phyloP scores from a whole-genome alignment of 352 stramenopile genomes.

The Phytopythium vexans region DNA sequence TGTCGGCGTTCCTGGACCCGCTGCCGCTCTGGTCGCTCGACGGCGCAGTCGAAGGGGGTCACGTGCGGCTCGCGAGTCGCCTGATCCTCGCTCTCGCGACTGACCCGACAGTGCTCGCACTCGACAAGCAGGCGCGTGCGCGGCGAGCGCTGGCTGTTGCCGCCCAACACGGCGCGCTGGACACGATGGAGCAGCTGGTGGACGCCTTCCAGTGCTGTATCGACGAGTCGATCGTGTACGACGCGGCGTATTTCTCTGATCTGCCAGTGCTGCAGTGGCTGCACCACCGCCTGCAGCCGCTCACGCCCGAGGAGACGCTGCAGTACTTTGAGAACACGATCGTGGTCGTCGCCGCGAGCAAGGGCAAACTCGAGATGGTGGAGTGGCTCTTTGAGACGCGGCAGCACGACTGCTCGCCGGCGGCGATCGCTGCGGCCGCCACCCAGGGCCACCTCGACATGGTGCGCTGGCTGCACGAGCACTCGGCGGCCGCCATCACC shows the following conservation, averaged over 20 bases:
- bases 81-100: neutral
- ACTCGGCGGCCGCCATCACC: slow-evolving; percentile 2
- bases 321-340: slow-evolving; percentile 8
- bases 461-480: slow-evolving; percentile 25
- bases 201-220: slow-evolving; percentile 1
- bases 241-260: neutral
- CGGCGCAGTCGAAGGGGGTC: neutral
- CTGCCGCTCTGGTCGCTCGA: slow-evolving; percentile 12
- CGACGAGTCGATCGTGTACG: neutral
- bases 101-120: neutral
- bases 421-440: slow-evolving; percentile 29
- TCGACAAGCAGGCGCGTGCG: slow-evolving; percentile 5
- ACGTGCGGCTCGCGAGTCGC: neutral
- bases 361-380: slow-evolving; percentile 12
- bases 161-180: neutral
- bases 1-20: slow-evolving; percentile 21
- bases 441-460: slow-evolving; percentile 23
- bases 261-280: slow-evolving; percentile 6
- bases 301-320: neutral
- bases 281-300: slow-evolving; percentile 2
- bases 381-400: slow-evolving; percentile 17
- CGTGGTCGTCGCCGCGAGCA: slow-evolving; percentile 10
- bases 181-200: slow-evolving; percentile 1
- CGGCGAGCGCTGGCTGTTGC: neutral
- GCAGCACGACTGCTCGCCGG: slow-evolving; percentile 10